Base-by-base conservation (phyloP, 441 rosid genomes). In the Pelargonium citronellum region DNA sequence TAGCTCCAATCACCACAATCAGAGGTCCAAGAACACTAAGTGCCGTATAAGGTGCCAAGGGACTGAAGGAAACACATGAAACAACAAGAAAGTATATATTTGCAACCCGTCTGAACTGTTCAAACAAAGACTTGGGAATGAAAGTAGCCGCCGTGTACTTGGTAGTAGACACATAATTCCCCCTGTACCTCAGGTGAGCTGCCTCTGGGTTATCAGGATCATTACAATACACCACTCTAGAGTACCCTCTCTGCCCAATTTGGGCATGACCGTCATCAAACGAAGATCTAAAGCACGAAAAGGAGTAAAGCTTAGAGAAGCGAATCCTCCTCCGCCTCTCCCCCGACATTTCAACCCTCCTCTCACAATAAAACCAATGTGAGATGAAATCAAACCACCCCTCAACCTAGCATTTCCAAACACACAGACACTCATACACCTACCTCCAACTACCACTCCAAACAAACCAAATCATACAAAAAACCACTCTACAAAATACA, bases 91-190 rank as follows among this genome's bases (percentile, higher is more conserved):
- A 95, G 77, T 87, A 95, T 68, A 91, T 63, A 73, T 95, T 95
- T 44, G 99, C 99, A 16, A 86, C 98, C 67, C 99, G 84, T 80
- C 98, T 85, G 79, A 95, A 92, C 74, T 95, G 99, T 78, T 95
- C 98, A 66, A 92, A 95, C 72, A 95, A 70, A 0, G 99, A 84
- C 77, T 86, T 92, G 0, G 99, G 99, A n/a, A 95, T 67, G 78
- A 95, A 92, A 0, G 97, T 84, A 47, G 91, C 87, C 0, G 78
- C 77, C 0, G 95, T 90, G 71, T 92, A 95, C 83, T 95, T 95
- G 0, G 98, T 89, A 69, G 92, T 89, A 39, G 87, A 84, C 73
- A 92, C 88, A 66, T 87, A 89, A 75, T 95, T 95, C n/a, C 75
- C 81, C 9, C 51, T 71, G 78, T 92, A 89, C 70, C 77, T 83